Percentiles rank a stretch among this genome's conserved stretches.
phyloP scores from a whole-genome alignment of 306 rosid genomes.

The Lotus japonicus region DNA sequence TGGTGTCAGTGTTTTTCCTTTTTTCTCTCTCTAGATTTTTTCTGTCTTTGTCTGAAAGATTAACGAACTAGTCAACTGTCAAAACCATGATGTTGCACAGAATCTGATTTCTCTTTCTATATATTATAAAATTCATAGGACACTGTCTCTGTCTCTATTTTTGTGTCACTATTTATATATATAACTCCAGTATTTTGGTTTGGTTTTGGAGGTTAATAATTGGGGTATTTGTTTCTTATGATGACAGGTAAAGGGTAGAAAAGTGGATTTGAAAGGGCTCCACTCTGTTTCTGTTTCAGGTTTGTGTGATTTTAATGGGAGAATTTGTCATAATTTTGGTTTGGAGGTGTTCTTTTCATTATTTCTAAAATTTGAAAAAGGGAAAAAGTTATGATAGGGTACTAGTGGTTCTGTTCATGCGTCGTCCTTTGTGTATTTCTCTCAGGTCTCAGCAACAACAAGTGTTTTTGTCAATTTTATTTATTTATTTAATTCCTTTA shows the following conservation, averaged over 20 bases:
- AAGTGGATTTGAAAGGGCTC: conserved; percentile 66
- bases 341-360: not conserved
- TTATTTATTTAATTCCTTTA: not conserved
- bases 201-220: conserved; percentile 29
- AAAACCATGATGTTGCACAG: conserved; percentile 43
- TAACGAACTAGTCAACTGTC: conserved; percentile 80
- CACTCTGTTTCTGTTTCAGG: conserved; percentile 65
- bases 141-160: conserved; percentile 37
- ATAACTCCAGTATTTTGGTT: conserved; percentile 34
- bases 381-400: conserved; percentile 11
- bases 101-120: conserved; percentile 34
- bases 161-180: conserved; percentile 30
- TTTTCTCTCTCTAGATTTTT: conserved; percentile 40
- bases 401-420: not conserved
- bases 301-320: conserved; percentile 33
- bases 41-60: conserved; percentile 34
- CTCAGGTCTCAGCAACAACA: no score
- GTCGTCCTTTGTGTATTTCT: not conserved
- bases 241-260: conserved; percentile 74
- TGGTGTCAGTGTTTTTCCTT: conserved; percentile 27
- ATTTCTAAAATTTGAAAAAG: not conserved
- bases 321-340: not conserved
- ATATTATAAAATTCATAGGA: not conserved
- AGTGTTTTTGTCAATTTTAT: not conserved
- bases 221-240: conserved; percentile 18